Evolutionary conservation across 345 rosid genomes (phyloP), one percentile per base, ranked within the genome.

Genomic region (Raphanus raphanistrum): DNA sequence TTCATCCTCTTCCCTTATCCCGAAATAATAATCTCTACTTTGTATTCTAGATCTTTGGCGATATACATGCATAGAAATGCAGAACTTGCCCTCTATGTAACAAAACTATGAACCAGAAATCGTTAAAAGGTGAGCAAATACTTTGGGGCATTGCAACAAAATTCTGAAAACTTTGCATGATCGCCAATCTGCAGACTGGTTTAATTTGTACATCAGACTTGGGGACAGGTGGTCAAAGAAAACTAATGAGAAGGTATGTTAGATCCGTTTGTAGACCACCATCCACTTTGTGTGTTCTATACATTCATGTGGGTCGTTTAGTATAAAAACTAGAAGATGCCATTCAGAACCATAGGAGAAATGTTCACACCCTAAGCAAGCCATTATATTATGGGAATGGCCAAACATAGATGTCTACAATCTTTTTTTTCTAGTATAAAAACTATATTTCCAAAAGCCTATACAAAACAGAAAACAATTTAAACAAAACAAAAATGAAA

Each of bases 21-120:
- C 26, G 41, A 1, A 71, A 77, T 77, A 77, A 77, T 55, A 70
- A 11, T 62, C 9, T 70, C 28, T 45, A 31, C 17, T 45, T 60
- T 32, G 33, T 17, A 41, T 45, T 45, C 52, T 12, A 45, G 16
- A 45, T 45, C 52, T 45, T 55, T 33, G 21, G 38, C 6, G 8
- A 36, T 41, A 60, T 5, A 45, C 35, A 6, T 13, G 26, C 54
- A 65, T 35, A 25, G 15, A 15, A 11, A 62, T 15, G 59, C 67
- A 60, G 36, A 61, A 41, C 58, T 6, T 36, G 8, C 38, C 28
- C 15, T 52, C 32, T 15, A 15, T 50, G 41, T 16, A 28, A 5
- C 8, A 68, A 15, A 67, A 27, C 41, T 48, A 64, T 35, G 50
- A 63, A 63, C 67, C 17, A 15, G 11, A 33, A 15, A 8, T 4